Percentiles rank a stretch among this genome's conserved stretches.
Evolutionary conservation across 257 asterid species (phyloP).

Genomic region (Jaltomata sinuosa): DNA sequence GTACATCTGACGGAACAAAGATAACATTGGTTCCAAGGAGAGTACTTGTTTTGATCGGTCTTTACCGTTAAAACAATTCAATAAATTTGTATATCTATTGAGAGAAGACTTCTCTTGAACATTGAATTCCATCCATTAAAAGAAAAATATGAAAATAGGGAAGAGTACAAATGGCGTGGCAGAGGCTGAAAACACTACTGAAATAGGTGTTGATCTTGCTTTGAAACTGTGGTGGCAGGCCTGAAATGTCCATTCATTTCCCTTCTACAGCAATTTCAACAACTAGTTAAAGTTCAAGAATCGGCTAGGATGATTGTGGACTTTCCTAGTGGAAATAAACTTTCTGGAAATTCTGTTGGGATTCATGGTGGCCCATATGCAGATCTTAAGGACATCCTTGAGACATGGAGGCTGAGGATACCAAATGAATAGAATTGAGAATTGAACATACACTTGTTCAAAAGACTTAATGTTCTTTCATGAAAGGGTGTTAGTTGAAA

Average conservation of each 20-base stretch:
- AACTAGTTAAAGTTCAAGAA: slow-evolving; percentile 97
- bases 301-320: slow-evolving; percentile 86
- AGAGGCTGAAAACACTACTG: slow-evolving; percentile 87
- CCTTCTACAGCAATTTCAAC: slow-evolving; percentile 97
- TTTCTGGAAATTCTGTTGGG: slow-evolving; percentile 76
- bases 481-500: too few relatives aligned
- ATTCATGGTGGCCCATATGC: slow-evolving; percentile 77
- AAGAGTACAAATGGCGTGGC: slow-evolving; percentile 81
- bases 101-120: too few relatives aligned
- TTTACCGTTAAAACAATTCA: too few relatives aligned
- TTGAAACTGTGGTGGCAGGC: slow-evolving; percentile 99
- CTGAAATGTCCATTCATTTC: slow-evolving; percentile 98
- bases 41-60: too few relatives aligned
- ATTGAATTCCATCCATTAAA: too few relatives aligned
- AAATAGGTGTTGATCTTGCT: slow-evolving; percentile 95
- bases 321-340: slow-evolving; percentile 83
- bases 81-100: too few relatives aligned
- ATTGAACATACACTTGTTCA: too few relatives aligned
- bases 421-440: slow-evolving; percentile 99
- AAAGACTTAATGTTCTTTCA: too few relatives aligned
- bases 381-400: slow-evolving; percentile 96
- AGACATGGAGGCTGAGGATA: slow-evolving; percentile 97
- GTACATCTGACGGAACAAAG: too few relatives aligned
- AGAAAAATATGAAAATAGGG: too few relatives aligned
- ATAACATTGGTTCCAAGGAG: too few relatives aligned